Evolutionary conservation across 2,329 filamentous ascomycete species (phyloP), one percentile per base, ranked within the genome.

Genomic region (Neonectria magnoliae): DNA sequence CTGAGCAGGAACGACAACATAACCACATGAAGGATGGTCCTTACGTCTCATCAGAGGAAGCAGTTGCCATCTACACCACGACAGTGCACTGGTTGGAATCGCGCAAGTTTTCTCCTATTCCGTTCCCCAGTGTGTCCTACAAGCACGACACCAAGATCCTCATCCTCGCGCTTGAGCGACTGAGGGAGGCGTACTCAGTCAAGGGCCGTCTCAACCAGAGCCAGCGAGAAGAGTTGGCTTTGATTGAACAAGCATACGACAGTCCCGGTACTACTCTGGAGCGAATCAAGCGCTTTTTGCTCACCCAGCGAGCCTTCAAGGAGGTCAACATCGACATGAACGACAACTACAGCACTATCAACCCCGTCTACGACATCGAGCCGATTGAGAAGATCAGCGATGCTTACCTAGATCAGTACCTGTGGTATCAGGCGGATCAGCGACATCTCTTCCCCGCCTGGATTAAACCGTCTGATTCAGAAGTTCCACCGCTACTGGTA

Each of bases 251-350:
- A 80, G 97, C 96, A 4, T 99, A 99, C 73, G 96, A 99, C 77
- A 98, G 94, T 67, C 96, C 97, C 2, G 96, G 96, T 65, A 99
- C 96, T 1, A 98, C 96, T 0, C 80, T 99, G 62, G 95, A 97
- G 68, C 88, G 96, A 63, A 99, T 99, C 82, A 99, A 99, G 85
- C 92, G 96, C 53, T 98, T 98, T 84, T 84, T 99, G 67, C 88
- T 99, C 48, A 99, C 97, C 0, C 96, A 99, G 77, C 90, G 96
- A 78, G 96, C 97, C 1, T 99, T 99, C 87, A 99, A 99, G 82
- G 96, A 99, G 81, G 96, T 99, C 48, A 96, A 95, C 60, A 99
- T 99, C 71, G 96, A 99, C 77, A 99, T 99, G 96, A 99, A 99
- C 79, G 96, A 99, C 82, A 99, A 99, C 76, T 99, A 99, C 82